Conservation (phyloP, 495 filamentous ascomycete genomes). For the Podospora anserina region DNA sequence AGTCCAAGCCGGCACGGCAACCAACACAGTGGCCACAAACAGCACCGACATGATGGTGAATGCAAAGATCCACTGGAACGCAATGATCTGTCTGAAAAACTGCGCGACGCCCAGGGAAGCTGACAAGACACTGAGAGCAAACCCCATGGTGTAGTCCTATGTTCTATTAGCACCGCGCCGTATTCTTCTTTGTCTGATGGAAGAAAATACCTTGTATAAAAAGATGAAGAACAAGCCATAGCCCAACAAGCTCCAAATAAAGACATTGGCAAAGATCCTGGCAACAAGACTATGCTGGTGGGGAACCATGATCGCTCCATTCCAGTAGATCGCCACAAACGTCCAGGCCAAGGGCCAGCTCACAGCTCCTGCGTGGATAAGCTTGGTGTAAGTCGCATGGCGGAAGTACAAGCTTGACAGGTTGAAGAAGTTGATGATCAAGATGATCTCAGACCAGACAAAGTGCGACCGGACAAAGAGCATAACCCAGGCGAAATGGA, state of each 20-base stretch:
- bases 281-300: constrained; percentile 54
- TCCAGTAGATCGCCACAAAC: constrained; percentile 80
- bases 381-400: constrained; percentile 59
- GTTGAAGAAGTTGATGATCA: constrained; percentile 79
- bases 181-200: not conserved
- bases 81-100: constrained; percentile 64
- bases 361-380: constrained; percentile 71
- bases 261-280: constrained; percentile 76
- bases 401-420: constrained; percentile 75
- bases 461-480: constrained; percentile 76
- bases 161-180: constrained; percentile 1
- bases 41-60: constrained; percentile 77
- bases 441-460: constrained; percentile 66
- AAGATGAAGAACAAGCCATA: constrained; percentile 71
- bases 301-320: constrained; percentile 74
- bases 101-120: constrained; percentile 75
- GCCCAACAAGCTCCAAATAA: constrained; percentile 75
- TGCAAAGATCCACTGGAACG: constrained; percentile 88
- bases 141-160: constrained; percentile 78
- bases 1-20: constrained; percentile 62
- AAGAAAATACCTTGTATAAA: constrained; percentile 52
- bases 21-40: constrained; percentile 58
- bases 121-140: constrained; percentile 67
- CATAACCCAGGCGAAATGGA: constrained; percentile 73
- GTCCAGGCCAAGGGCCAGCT: constrained; percentile 80